Evolutionary conservation across 768 basidiomycete species (phyloP).

Genomic region (Boletus vermiculosoides): DNA sequence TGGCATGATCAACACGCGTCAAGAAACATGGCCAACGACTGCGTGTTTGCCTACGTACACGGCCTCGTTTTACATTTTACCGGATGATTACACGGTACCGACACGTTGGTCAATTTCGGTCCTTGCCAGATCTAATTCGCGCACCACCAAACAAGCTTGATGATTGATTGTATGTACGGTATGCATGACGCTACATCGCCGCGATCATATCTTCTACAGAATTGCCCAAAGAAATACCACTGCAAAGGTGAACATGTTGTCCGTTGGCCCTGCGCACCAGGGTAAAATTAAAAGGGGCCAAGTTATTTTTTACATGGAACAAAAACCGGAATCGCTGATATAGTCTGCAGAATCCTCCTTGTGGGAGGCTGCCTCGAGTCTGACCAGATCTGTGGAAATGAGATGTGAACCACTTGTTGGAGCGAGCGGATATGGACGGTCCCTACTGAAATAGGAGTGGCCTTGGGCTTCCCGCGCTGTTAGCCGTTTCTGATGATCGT

Average conservation of each 20-base stretch:
- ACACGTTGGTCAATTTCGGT: constrained; percentile 28
- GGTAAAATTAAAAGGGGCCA: background rate
- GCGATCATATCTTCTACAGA: constrained; percentile 9
- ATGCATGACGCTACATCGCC: constrained; percentile 17
- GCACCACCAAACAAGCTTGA: constrained; percentile 5
- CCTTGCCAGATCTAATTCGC: constrained; percentile 16
- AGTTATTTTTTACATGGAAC: constrained; percentile 34
- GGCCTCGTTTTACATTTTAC: constrained; percentile 27
- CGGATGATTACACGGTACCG: constrained; percentile 15
- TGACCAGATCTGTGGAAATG: constrained; percentile 42
- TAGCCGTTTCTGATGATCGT: constrained; percentile 67
- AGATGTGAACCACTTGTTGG: constrained; percentile 20
- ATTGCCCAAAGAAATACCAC: constrained; percentile 11
- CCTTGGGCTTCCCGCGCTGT: constrained; percentile 66
- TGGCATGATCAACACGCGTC: constrained; percentile 34
- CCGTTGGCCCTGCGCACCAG: constrained; percentile 3
- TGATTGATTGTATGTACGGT: constrained; percentile 14
- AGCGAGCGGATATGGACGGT: constrained; percentile 23
- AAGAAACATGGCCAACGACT: constrained; percentile 17
- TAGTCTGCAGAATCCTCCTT: constrained; percentile 42
- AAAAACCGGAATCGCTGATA: constrained; percentile 50
- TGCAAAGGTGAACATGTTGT: constrained; percentile 3
- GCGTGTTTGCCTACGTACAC: constrained; percentile 28
- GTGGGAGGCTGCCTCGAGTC: constrained; percentile 44
- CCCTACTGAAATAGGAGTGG: constrained; percentile 63